Base-by-base conservation (phyloP, 2,329 filamentous ascomycete genomes). In the Trichoderma koningii region DNA sequence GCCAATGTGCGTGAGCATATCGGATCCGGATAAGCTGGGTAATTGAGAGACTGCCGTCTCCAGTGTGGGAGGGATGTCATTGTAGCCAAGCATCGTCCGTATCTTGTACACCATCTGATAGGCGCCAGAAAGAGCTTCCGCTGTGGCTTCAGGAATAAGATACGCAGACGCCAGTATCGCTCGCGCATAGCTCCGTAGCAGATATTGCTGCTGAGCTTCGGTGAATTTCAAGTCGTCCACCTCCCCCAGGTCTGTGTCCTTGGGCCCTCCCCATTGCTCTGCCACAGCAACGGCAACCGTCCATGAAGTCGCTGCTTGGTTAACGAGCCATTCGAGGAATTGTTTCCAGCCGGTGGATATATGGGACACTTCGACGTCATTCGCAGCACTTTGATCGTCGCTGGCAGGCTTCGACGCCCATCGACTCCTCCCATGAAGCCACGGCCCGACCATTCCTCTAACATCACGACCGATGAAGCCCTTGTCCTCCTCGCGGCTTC, bases 261-360 rank as follows among this genome's bases (percentile, higher is more conserved):
- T 79, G 0, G 90, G 89, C 0, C 90, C 91, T 70, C 89, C 86
- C 90, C 90, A 94, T 68, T 90, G 84, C 66, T 87, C 83, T 41
- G 93, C 79, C 7, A 84, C 87, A 55, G 82, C 81, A 38, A 87
- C 80, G n/a, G 86, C 84, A n/a, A 87, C 78, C 28, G 75, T 78
- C 82, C 91, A 89, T 17, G 86, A 83, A 21, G 79, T 80, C 4
- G 80, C 79, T 0, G 89, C 87, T 66, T 87, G 85, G 3, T 77
- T 72, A 15, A 84, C 80, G 45, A 94, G 80, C 89, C 90, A 93
- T 63, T 83, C 80, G 60, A 90, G 85, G 4, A 89, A 80, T 68
- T 85, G 81, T 67, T 91, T 87, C 89, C 90, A 93, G 7, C 87
- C 89, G 48, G 83, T 74, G 75, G 85, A 82, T 64, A 79, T 75